These are phyloP conservation scores for Apiotrichum laibachii DNA, from an alignment of 1,284 basidiomycete species.

Conservation along the genomic window DNA sequence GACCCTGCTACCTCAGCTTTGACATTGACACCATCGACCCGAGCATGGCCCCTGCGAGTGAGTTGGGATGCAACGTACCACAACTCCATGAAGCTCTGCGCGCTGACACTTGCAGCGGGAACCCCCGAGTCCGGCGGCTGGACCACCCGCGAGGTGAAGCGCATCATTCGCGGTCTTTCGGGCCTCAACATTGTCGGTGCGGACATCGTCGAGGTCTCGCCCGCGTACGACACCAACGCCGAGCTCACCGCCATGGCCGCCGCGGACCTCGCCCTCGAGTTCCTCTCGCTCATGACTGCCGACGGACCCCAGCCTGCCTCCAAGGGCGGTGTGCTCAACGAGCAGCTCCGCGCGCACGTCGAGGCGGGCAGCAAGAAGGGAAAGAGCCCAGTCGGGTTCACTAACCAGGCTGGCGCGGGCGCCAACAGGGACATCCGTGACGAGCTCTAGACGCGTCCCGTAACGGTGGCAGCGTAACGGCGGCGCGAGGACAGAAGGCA, in stretches of 20 bases:
- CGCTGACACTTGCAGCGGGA: slow-evolving; percentile 27
- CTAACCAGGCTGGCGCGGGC: neutral
- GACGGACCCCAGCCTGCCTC: slow-evolving; percentile 11
- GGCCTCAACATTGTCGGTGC: slow-evolving; percentile 56
- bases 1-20: slow-evolving; percentile 40
- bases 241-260: slow-evolving; percentile 49
- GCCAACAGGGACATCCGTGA: slow-evolving; percentile 7
- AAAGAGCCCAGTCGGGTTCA: slow-evolving; percentile 7
- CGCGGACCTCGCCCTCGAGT: slow-evolving; percentile 46
- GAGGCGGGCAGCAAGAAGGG: slow-evolving; percentile 4
- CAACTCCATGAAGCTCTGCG: neutral
- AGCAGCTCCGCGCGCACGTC: slow-evolving; percentile 1
- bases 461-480: too few species aligned
- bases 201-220: slow-evolving; percentile 56
- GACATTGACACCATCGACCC: slow-evolving; percentile 51
- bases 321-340: slow-evolving; percentile 17
- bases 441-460: slow-evolving; percentile 9
- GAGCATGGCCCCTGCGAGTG: slow-evolving; percentile 43
- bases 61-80: slow-evolving; percentile 10
- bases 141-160: slow-evolving; percentile 51
- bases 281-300: slow-evolving; percentile 29
- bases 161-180: slow-evolving; percentile 48
- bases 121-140: slow-evolving; percentile 52
- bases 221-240: slow-evolving; percentile 49
- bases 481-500: too few species aligned